These are phyloP conservation scores for Vinca major DNA, from an alignment of 305 asterid species.

Conservation along the genomic window DNA sequence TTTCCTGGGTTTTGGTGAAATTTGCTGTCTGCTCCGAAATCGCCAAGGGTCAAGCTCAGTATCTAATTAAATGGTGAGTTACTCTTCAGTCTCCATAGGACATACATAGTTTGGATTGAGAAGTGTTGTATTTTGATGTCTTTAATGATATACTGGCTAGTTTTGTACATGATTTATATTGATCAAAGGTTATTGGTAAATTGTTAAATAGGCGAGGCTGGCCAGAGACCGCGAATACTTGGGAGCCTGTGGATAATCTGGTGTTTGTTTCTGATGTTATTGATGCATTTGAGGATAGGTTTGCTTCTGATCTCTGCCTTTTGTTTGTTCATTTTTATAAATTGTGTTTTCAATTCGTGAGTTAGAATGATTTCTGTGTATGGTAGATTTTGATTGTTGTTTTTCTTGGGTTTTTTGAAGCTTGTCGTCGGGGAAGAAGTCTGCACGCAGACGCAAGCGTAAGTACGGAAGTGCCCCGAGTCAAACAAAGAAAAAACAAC, in stretches of 20 bases:
- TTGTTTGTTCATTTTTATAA: conserved; percentile 4
- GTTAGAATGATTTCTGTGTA: conserved; percentile 5
- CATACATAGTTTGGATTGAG: too few relatives aligned
- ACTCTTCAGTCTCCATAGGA: not conserved
- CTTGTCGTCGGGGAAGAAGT: conserved; percentile 25
- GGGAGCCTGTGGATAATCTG: conserved; percentile 92
- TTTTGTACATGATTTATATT: not conserved
- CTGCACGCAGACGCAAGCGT: conserved; percentile 31
- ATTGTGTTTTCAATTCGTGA: conserved; percentile 7
- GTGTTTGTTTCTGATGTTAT: conserved; percentile 55
- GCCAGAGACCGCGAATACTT: conserved; percentile 85
- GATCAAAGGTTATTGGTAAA: conserved; percentile 6
- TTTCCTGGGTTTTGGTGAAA: not conserved
- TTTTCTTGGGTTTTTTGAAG: conserved; percentile 20
- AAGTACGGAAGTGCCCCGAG: conserved; percentile 21
- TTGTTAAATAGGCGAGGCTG: conserved; percentile 76
- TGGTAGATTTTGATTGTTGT: conserved; percentile 3
- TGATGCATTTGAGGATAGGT: conserved; percentile 87
- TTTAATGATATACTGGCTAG: not conserved
- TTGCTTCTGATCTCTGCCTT: conserved; percentile 12
- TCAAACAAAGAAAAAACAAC: conserved; percentile 36
- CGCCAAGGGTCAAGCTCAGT: conserved; percentile 69
- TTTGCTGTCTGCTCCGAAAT: conserved; percentile 13
- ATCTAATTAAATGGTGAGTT: conserved; percentile 87
- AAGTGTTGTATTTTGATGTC: not conserved